These are phyloP conservation scores for Sextonia rubra DNA, from an alignment of 164 flowering plant genomes.

Conservation along the genomic window DNA sequence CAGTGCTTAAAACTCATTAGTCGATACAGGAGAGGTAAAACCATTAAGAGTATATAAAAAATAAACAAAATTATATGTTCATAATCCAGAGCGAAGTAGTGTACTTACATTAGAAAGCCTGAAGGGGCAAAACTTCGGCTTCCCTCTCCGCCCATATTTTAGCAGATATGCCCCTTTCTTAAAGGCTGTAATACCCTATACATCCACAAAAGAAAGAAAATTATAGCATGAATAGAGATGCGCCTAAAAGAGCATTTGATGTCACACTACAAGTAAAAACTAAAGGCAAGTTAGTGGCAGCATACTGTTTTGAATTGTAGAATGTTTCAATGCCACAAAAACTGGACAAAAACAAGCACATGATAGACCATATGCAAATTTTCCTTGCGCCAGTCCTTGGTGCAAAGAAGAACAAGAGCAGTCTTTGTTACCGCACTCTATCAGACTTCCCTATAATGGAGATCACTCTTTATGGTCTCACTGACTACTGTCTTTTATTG, in stretches of 20 bases:
- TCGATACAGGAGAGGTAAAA: neutral
- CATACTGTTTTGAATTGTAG: neutral
- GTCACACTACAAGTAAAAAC: neutral
- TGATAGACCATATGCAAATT: too few relatives aligned
- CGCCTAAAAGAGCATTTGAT: neutral
- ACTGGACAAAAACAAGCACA: neutral
- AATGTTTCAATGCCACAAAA: neutral
- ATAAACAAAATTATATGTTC: neutral
- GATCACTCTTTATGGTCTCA: too few relatives aligned
- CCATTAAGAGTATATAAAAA: neutral
- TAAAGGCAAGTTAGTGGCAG: neutral
- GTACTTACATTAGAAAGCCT: slow-evolving; percentile 17
- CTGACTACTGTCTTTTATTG: too few relatives aligned
- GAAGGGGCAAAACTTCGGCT: slow-evolving; percentile 20
- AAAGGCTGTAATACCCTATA: slow-evolving; percentile 22
- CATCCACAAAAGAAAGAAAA: neutral
- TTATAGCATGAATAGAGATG: neutral
- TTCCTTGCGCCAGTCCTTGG: neutral
- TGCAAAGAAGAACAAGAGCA: neutral
- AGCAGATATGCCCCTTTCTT: slow-evolving; percentile 14
- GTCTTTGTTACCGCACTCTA: neutral
- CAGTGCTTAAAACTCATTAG: neutral
- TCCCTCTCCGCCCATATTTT: slow-evolving; percentile 19
- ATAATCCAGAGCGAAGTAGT: neutral
- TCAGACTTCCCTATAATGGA: neutral